A percentile compares a stretch with the other conserved stretches of the same genome.
Evolutionary conservation across 352 stramenopile species (phyloP).

Genomic region (Phytophthora pisi): DNA sequence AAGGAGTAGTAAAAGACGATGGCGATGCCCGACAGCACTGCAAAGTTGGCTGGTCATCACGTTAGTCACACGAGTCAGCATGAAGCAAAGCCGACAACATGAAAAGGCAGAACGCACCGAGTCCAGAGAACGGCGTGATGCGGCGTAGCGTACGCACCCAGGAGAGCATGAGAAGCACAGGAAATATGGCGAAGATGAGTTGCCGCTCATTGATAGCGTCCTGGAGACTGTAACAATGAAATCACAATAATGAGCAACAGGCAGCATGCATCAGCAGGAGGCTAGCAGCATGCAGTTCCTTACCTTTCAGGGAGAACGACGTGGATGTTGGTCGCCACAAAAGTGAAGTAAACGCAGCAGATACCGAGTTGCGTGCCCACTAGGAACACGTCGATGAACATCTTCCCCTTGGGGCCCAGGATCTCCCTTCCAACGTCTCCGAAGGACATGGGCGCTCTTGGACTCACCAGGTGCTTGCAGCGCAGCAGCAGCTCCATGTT

Average conservation of each 20-base stretch:
- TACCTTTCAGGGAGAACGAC: constrained; percentile 68
- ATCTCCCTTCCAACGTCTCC: constrained; percentile 73
- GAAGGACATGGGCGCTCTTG: constrained; percentile 65
- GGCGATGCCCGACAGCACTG: constrained; percentile 65
- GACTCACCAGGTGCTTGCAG: constrained; percentile 69
- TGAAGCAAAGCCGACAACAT: background rate
- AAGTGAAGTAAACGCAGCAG: constrained; percentile 87
- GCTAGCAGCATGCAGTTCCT: no score
- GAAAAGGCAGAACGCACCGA: constrained; percentile 44
- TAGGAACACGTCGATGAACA: constrained; percentile 80
- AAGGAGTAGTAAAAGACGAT: constrained; percentile 88
- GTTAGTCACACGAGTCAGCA: background rate
- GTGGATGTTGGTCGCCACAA: constrained; percentile 85
- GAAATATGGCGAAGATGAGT: constrained; percentile 79
- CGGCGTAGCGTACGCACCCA: constrained; percentile 76
- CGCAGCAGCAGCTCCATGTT: constrained; percentile 83
- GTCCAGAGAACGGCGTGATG: constrained; percentile 77
- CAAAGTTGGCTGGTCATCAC: constrained; percentile 56
- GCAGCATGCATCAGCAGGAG: no score
- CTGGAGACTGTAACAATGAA: constrained; percentile 44
- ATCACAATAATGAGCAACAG: background rate
- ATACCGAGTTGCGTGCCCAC: constrained; percentile 81
- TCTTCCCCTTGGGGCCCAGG: constrained; percentile 61
- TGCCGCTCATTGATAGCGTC: constrained; percentile 72
- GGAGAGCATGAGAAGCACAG: constrained; percentile 68